Percentiles rank a stretch among this genome's conserved stretches.
Evolutionary conservation across 129 eudicot genomes (phyloP).

Genomic region (Chrysanthemum seticuspe): DNA sequence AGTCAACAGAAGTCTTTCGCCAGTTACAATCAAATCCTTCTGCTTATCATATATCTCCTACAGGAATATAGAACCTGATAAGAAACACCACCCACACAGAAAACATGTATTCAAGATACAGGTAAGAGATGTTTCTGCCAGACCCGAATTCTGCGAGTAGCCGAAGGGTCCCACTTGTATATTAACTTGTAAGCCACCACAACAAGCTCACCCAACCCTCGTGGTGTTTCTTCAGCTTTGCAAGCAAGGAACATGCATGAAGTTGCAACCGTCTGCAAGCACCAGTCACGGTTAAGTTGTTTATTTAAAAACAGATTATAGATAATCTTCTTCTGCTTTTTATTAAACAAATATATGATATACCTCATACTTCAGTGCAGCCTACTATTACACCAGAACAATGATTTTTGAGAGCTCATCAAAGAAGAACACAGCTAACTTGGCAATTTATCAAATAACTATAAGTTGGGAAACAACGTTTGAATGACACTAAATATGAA

Average conservation of each 20-base stretch:
- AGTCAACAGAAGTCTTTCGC: slow-evolving; percentile 57
- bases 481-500: too few relatives aligned
- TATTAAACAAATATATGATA: background rate
- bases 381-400: too few relatives aligned
- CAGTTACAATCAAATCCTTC: slow-evolving; percentile 51
- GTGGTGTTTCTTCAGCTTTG: slow-evolving; percentile 76
- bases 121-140: slow-evolving; percentile 16
- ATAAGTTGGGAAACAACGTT: too few relatives aligned
- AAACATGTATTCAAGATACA: slow-evolving; percentile 10
- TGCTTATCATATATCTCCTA: slow-evolving; percentile 69
- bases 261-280: slow-evolving; percentile 70
- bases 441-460: too few relatives aligned
- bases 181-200: slow-evolving; percentile 58
- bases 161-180: slow-evolving; percentile 65
- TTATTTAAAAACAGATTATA: background rate
- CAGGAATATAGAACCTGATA: slow-evolving; percentile 19
- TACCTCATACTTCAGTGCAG: background rate
- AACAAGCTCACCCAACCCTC: slow-evolving; percentile 47
- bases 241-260: slow-evolving; percentile 75
- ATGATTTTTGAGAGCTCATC: too few relatives aligned
- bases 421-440: too few relatives aligned
- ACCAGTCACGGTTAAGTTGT: slow-evolving; percentile 12
- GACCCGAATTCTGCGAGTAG: slow-evolving; percentile 68
- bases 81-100: background rate
- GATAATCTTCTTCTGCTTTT: background rate